phyloP scores from a whole-genome alignment of 306 rosid species.

The Ammopiptanthus mongolicus region DNA sequence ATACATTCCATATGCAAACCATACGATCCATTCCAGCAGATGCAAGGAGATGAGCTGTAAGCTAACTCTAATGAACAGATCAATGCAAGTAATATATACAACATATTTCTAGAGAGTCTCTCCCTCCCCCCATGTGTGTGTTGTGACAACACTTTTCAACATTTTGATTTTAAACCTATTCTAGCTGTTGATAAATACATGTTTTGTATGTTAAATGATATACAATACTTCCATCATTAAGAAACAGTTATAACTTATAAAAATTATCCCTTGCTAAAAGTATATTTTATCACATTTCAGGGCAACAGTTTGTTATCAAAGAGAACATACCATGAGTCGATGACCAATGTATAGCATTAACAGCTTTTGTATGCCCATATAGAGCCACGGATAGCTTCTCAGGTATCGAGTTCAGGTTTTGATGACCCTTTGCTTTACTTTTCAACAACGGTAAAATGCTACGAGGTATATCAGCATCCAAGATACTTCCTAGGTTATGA shows the following conservation, averaged over 20 bases:
- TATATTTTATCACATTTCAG: not conserved
- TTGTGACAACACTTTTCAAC: not conserved
- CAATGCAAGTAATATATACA: conserved; percentile 35
- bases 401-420: conserved; percentile 25
- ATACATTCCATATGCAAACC: conserved; percentile 77
- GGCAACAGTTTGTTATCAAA: conserved; percentile 1
- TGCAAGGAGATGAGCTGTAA: conserved; percentile 95
- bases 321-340: conserved; percentile 55
- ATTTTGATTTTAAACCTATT: conserved; percentile 10
- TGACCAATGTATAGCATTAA: conserved; percentile 79
- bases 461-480: conserved; percentile 45
- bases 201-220: not conserved
- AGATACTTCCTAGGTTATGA: conserved; percentile 54
- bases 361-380: conserved; percentile 58
- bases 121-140: not conserved
- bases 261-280: not conserved
- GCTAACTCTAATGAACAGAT: conserved; percentile 60
- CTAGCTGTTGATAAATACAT: not conserved
- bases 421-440: conserved; percentile 34
- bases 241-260: not conserved
- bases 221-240: not conserved
- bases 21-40: conserved; percentile 89
- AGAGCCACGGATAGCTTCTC: conserved; percentile 49
- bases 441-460: conserved; percentile 52
- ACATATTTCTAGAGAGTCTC: not conserved